Conservation (phyloP, 768 basidiomycete genomes). For the Phlebiopsis flavidoalba region DNA sequence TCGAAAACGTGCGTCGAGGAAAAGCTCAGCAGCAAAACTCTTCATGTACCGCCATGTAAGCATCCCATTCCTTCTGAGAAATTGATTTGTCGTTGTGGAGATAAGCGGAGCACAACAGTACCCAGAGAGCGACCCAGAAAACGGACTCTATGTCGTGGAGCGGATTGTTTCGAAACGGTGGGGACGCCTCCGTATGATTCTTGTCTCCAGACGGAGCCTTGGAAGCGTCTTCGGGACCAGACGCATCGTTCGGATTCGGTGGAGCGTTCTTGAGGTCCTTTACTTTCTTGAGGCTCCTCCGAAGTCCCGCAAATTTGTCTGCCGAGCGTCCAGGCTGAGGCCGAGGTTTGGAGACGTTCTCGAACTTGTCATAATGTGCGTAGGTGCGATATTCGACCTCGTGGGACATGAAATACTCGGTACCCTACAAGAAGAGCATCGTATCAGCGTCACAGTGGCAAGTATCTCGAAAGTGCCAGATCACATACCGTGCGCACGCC, state of each 20-base stretch:
- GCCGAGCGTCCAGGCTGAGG: neutral
- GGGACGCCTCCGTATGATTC: no score
- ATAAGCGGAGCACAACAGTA: neutral
- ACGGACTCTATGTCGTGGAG: neutral
- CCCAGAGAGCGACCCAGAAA: neutral
- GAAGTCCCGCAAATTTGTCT: neutral
- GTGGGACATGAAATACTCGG: constrained; percentile 1
- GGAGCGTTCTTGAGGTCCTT: no score
- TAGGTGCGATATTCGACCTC: constrained; percentile 3
- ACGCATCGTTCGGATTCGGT: no score
- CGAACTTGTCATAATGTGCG: neutral
- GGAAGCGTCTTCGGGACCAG: no score
- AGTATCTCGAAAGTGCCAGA: neutral
- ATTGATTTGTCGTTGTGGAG: neutral
- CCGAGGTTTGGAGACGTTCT: neutral
- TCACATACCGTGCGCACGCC: neutral
- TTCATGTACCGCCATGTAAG: neutral
- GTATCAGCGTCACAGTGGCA: no score
- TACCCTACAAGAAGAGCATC: neutral
- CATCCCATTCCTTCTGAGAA: neutral
- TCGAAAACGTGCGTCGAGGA: neutral
- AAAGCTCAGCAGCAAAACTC: neutral
- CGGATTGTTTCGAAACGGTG: neutral
- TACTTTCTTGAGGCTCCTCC: neutral
- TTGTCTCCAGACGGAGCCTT: no score